Evolutionary conservation across 345 rosid species (phyloP), one percentile per base, ranked within the genome.

Genomic region (Linum usitatissimum): DNA sequence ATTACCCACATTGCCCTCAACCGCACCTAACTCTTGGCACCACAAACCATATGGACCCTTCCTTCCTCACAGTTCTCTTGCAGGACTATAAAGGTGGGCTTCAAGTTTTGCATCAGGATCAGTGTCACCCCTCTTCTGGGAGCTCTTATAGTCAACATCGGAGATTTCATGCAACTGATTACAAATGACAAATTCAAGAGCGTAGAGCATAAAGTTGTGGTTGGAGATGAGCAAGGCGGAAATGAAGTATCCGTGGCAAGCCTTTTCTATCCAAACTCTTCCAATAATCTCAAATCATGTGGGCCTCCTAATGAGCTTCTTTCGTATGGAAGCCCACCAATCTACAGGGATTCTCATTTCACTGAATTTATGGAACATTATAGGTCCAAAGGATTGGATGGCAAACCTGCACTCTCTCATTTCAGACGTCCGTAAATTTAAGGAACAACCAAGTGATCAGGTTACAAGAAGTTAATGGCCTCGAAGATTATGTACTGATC

Each of bases 1-100:
- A 75, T 55, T 80, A 78, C 62, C 88, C 85, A 3, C 57, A 65
- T 42, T 80, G 88, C 61, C 83, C 88, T 0, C 73, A 83, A 74
- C 85, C 83, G 23, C 75, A 78, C 19, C 49, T 77, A 67, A 77
- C 85, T 0, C 51, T 80, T 0, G 83, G 83, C 8, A 57, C 87
- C 18, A 62, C 73, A 49, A 69, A 69, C 73, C 88, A 83, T 18
- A 69, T 77, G 3, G 85, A 83, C 62, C 78, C 82, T 6, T 76
- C 80, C 12, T 80, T 78, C 20, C 55, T 78, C 7, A 80, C 85
- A 3, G 54, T 77, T 18, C 75, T 83, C 23, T 77, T 80, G 34
- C 88, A 83, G 64, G 81, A 83, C 66, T 39, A 55, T 40, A 54
- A 49, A 1, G 74, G 81, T 31, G 88, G 85, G 18, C 80, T 83